Evolutionary conservation across 2,329 filamentous ascomycete species (phyloP), one percentile per base, ranked within the genome.

Genomic region (Alternaria triticina): DNA sequence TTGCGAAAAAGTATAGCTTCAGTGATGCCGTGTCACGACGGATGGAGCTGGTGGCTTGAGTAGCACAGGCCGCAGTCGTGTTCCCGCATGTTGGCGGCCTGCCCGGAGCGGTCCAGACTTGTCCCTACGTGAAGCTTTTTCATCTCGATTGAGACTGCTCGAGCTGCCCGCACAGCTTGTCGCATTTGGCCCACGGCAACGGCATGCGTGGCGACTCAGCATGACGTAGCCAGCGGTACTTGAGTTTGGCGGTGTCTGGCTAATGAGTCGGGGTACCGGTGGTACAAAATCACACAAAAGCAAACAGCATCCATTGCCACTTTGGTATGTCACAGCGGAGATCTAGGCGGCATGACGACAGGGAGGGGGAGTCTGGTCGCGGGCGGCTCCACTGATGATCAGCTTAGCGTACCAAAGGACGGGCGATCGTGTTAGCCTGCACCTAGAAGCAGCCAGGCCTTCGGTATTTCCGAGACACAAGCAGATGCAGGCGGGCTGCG

Each of bases 281-380:
- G 58, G 52, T 30, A 30, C 7, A 22, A 17, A 40, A 40, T 40
- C 23, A 17, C 20, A n/a, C 45, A 57, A 45, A 47, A 45, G 54
- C 56, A 59, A 44, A 49, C 10, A 27, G 20, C 33, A 25, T 11
- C 23, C 27, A 49, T 44, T 36, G 44, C 49, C 50, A 44, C 44
- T 44, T 47, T 25, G 50, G 51, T 28, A 58, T 57, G 57, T 63
- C 40, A 54, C 55, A 45, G 60, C 57, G 66, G 61, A 59, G 65
- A 66, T 54, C 54, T 52, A 36, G 46, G 52, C 62, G 66, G 62
- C 59, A 73, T 74, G 72, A 73, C 72, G 72, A 74, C 63, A 65
- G 65, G 52, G 61, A 64, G 54, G 65, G 60, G 54, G 30, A 28
- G 40, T 36, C 23, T 59, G 43, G 54, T 61, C 30, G 59, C 58